A percentile compares a stretch with the other conserved stretches of the same genome.
These are phyloP conservation scores for Castanopsis chinensis DNA, from an alignment of 306 rosid species.

Conservation along the genomic window DNA sequence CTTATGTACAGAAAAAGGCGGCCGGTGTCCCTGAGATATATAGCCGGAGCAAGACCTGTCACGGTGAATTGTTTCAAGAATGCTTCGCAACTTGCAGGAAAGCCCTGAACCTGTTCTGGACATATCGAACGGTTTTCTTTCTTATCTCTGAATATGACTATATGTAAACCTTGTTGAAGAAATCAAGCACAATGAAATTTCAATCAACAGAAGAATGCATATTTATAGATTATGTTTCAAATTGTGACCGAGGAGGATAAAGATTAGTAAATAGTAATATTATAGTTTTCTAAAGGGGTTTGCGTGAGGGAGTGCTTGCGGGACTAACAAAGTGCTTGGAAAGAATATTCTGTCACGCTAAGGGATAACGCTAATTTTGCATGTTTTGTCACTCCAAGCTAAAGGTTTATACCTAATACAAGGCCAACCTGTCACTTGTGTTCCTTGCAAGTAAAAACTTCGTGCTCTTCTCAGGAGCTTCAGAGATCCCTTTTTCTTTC, in stretches of 20 bases:
- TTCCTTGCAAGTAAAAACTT: conserved; percentile 40
- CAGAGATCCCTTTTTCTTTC: background rate
- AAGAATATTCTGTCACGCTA: background rate
- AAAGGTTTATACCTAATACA: conserved; percentile 11
- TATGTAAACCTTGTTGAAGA: background rate
- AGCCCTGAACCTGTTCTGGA: conserved; percentile 32
- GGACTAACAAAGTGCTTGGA: background rate
- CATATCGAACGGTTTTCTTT: conserved; percentile 24
- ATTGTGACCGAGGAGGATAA: background rate
- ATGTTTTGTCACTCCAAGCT: conserved; percentile 36
- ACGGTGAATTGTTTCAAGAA: conserved; percentile 25
- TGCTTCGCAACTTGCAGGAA: conserved; percentile 29
- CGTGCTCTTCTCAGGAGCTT: conserved; percentile 19
- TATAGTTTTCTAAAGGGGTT: conserved; percentile 4
- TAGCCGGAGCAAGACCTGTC: conserved; percentile 10
- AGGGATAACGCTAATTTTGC: conserved; percentile 2
- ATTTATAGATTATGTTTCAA: background rate
- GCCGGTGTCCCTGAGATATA: conserved; percentile 11
- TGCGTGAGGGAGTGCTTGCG: conserved; percentile 28
- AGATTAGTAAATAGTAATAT: background rate
- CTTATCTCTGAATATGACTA: background rate
- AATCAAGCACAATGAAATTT: background rate
- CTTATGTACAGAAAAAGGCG: conserved; percentile 14
- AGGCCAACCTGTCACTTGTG: conserved; percentile 11
- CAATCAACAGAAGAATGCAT: background rate